Evolutionary conservation across 163 green algal species (phyloP).

Genomic region (Coccomyxa subellipsoidea): DNA sequence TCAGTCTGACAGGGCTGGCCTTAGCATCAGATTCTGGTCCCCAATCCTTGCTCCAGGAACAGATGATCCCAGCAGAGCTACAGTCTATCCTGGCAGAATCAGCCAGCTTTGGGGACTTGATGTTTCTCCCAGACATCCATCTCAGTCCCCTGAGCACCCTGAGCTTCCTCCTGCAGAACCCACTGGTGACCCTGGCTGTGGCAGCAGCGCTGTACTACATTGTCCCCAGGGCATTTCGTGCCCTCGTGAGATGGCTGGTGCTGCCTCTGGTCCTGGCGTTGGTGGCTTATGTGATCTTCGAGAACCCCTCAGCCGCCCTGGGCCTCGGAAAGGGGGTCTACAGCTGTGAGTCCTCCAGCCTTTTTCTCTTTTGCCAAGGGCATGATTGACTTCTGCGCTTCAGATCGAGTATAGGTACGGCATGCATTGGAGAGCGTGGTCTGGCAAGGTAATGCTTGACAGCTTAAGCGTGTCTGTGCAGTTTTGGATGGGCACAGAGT

Average conservation of each 20-base stretch:
- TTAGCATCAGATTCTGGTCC: not conserved
- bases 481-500: not conserved
- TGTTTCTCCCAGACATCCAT: not conserved
- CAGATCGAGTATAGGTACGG: not conserved
- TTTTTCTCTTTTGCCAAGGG: not conserved
- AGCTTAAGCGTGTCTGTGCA: not conserved
- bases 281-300: not conserved
- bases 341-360: not conserved
- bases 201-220: constrained; percentile 9
- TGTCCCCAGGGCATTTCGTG: constrained; percentile 7
- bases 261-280: not conserved
- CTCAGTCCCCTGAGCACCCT: not conserved
- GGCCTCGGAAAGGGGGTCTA: not conserved
- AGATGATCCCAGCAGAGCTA: not conserved
- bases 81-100: not conserved
- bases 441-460: not conserved
- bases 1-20: not conserved
- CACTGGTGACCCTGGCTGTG: constrained; percentile 14
- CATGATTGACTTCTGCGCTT: not conserved
- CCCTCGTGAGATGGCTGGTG: not conserved
- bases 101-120: not conserved
- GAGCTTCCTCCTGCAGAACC: constrained; percentile 19
- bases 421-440: not conserved
- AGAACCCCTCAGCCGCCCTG: not conserved
- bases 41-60: not conserved